phyloP scores from a whole-genome alignment of 257 asterid genomes.

The Rehmannia glutinosa region DNA sequence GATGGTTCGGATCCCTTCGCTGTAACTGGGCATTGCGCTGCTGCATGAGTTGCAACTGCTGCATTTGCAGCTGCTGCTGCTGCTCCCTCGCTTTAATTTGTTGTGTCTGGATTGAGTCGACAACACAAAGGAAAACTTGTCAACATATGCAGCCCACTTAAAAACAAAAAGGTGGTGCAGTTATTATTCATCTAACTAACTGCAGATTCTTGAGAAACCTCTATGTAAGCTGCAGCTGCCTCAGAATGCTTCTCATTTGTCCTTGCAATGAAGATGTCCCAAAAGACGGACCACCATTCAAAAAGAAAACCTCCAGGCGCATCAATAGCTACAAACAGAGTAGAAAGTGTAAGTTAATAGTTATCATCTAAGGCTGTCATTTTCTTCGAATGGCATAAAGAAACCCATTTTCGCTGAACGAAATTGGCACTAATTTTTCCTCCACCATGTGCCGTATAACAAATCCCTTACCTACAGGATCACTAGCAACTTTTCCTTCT shows the following conservation, averaged over 20 bases:
- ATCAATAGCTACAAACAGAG: constrained; percentile 60
- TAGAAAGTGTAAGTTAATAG: not conserved
- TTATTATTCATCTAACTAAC: not conserved
- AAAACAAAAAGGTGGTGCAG: not conserved
- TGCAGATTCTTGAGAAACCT: constrained; percentile 41
- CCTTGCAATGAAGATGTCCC: constrained; percentile 93
- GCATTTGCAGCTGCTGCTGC: constrained; percentile 79
- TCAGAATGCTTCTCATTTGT: constrained; percentile 88
- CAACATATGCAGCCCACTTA: not conserved
- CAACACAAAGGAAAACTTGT: not conserved
- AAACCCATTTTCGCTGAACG: not conserved
- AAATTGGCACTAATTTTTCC: constrained; percentile 21
- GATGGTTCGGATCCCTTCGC: constrained; percentile 75
- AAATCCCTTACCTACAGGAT: constrained; percentile 67
- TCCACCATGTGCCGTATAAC: not conserved
- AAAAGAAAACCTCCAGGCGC: constrained; percentile 93
- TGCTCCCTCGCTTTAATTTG: constrained; percentile 84
- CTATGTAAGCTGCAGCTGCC: constrained; percentile 88
- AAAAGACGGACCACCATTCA: constrained; percentile 94
- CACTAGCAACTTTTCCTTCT: constrained; percentile 87
- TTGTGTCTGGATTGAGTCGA: constrained; percentile 49
- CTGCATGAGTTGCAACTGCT: constrained; percentile 80
- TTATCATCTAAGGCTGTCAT: not conserved
- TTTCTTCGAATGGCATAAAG: not conserved
- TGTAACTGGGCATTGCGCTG: constrained; percentile 79